Evolutionary conservation across 805 yeast species (phyloP), one percentile per base, ranked within the genome.

Genomic region (Suhomyces tanzawaensis): DNA sequence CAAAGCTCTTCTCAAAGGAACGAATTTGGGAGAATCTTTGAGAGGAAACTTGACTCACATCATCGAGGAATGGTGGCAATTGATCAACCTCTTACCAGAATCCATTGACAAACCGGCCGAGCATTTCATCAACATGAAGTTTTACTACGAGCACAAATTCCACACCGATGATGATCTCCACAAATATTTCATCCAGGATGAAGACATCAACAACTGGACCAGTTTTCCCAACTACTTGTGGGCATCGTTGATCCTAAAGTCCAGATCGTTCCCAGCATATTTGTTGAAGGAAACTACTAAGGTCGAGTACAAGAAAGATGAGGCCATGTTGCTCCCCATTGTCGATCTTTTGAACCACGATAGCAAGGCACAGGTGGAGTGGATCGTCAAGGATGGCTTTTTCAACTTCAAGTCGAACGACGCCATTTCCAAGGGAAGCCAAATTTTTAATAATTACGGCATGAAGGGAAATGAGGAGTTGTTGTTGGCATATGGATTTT

Each of bases 381-480:
- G 97, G 97, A 51, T 62, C 2, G 52, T 52, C 2, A 46, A 45
- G 13, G 49, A 41, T 1, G 52, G 48, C 2, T 45, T 52, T 1
- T 73, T 76, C 40, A 52, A 58, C n/a, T 80, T 81, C 46, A 60
- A 57, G 27, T 55, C 76, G 0, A 19, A 33, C 3, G 63, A 66
- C 14, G 57, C 66, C 3, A 46, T 44, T 1, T 75, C 74, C 2
- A 32, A 34, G 2, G 15, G 5, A 4, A 23, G 15, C 1, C 83
- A 87, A 53, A 44, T 90, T 1, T 85, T 62, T 60, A 89, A 89
- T 55, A 85, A 86, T 58, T 89, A 90, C 58, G 97, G 96, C 2
- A 79, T 85, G 37, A 89, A 88, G 58, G 84, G 93, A 0, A 89
- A 88, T 52, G 95, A 85, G 46, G 95, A 87, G 46, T 59, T 89